Evolutionary conservation across 768 basidiomycete genomes (phyloP), one percentile per base, ranked within the genome.

Genomic region (Rossbeevera mucosa): DNA sequence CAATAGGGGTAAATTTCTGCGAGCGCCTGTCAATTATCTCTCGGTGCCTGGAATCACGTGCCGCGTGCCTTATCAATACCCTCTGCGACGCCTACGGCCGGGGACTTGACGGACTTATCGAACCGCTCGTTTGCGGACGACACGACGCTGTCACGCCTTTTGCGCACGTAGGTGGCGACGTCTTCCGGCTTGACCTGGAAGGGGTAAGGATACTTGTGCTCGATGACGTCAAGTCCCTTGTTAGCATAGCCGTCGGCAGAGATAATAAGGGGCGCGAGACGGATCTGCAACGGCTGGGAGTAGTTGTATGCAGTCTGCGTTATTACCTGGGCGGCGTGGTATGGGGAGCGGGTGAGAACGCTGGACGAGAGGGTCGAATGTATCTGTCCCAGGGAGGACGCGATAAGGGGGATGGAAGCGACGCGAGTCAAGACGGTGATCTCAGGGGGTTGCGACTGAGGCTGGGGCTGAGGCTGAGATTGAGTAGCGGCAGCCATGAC

Each of bases 141-240:
- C 6, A 79, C 75, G 40, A 80, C 79, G 61, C 66, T 77, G 56
- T 86, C 77, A 44, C 75, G 78, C 52, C 74, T 73, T 53, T 81
- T 75, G 59, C 78, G 81, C 33, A 89, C 75, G 54, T 79, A 81
- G 11, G 72, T 75, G 26, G 74, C 74, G 20, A 92, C 79, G 3
- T 91, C 88, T 60, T 86, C 85, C 3, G 88, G 84, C 61, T 81
- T 80, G 16, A 80, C 80, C 54, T 81, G 75, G 77, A 91, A 92
- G 5, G 88, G 80, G 64, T 83, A 85, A 12, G 89, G 90, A 64
- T 83, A 89, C 48, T 80, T 80, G 49, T 78, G 74, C 73, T 90
- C 77, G 49, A 91, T 85, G 18, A 67, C 81, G 64, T 91, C 88
- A 33, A 89, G 76, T 25, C 81, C 85, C 73, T 80, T 83, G 77